Percentiles rank a stretch among this genome's conserved stretches.
phyloP scores from a whole-genome alignment of 805 yeast species.

The Brettanomyces bruxellensis region DNA sequence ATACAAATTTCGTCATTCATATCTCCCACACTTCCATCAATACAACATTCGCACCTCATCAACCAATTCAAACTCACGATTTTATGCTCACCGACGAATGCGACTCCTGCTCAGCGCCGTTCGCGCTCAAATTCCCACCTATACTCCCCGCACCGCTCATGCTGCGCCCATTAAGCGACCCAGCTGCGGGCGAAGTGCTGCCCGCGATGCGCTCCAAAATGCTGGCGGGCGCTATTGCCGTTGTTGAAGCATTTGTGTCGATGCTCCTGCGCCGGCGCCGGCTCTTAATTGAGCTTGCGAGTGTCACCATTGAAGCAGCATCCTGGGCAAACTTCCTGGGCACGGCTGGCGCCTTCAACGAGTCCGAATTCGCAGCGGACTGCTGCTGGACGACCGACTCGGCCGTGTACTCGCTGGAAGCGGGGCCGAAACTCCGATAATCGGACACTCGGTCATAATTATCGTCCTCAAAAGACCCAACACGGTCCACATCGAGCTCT shows the following conservation, averaged over 20 bases:
- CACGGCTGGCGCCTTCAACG: slow-evolving; percentile 8
- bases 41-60: too few species aligned
- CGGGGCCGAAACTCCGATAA: neutral
- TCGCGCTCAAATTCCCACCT: neutral
- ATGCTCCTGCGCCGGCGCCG: slow-evolving; percentile 24
- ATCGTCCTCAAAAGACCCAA: neutral
- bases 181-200: slow-evolving; percentile 15
- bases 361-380: slow-evolving; percentile 28
- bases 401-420: neutral
- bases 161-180: slow-evolving; percentile 7
- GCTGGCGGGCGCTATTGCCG: slow-evolving; percentile 70
- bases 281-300: slow-evolving; percentile 26
- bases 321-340: slow-evolving; percentile 7
- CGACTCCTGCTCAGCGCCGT: neutral
- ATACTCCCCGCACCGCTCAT: neutral
- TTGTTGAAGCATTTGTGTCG: slow-evolving; percentile 49
- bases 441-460: neutral
- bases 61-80: too few species aligned
- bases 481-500: slow-evolving; percentile 5
- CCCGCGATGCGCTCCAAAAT: slow-evolving; percentile 42
- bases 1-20: too few species aligned
- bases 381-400: neutral
- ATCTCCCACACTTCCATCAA: too few species aligned
- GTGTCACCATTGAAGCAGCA: slow-evolving; percentile 25
- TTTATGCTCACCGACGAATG: too few species aligned